Base-by-base conservation (phyloP, 225 moss, liverwort and hornwort genomes). In the Physcomitrellopsis africana region DNA sequence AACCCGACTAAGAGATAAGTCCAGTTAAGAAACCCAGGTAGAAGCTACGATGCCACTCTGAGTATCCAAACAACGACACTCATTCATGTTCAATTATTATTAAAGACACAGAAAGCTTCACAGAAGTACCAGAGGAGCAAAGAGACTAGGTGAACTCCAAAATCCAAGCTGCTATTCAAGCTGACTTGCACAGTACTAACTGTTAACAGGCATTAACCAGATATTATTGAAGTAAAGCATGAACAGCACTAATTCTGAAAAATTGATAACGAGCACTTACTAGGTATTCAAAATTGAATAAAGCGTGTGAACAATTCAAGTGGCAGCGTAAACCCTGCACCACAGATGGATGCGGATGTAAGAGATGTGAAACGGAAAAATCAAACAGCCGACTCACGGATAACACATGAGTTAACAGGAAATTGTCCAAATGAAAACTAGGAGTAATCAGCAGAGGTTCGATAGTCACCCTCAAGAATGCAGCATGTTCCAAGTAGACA, bases 231-330 rank as follows among this genome's bases (percentile, higher is more conserved):
- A 19, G 32, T 2, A 37, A 60, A 78, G 46, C 32, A 29, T 51
- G 32, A 10, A 57, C 14, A 55, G 19, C 23, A 62, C 32, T 37
- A 37, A 37, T 37, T 37, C 32, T 37, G 10, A 66, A 74, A 27
- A 55, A 48, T 43, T 9, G 56, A 11, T 26, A 15, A 72, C 29
- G 49, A 63, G 59, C 20, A 86, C 86, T 80, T 85, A 94, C 96
- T 94, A 88, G 70, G 66, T 96, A 96, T 76, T 94, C 96, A 78
- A 94, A 94, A 84, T 88, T 96, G 86, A 96, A 94, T 72, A 92
- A 83, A 82, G 92, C 96, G 72, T 96, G 96, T 49, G 94, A 87
- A 69, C 89, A 87, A 73, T 91, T 89, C 77, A 96, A 82, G 67
- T 96, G 96, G 84, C 82, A 80, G 19, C 86, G 84, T 84, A 96